phyloP scores from a whole-genome alignment of 2,329 filamentous ascomycete species.

The Hypoxylon sp. region DNA sequence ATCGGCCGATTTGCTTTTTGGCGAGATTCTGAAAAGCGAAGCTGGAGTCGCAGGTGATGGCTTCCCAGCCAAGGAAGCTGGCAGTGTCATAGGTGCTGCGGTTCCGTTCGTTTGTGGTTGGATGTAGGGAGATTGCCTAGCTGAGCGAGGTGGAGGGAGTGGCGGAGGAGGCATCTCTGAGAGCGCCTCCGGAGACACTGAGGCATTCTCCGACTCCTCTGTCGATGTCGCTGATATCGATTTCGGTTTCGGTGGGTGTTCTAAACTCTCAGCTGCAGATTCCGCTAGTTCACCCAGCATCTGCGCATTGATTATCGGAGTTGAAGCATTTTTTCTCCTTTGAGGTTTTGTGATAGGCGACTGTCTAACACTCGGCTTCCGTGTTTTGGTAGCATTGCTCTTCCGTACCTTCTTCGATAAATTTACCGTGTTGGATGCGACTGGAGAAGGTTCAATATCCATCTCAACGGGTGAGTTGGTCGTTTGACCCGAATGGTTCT shows the following conservation, averaged over 20 bases:
- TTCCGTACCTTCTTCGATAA: conserved; percentile 62
- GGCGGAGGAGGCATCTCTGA: conserved; percentile 74
- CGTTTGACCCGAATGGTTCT: conserved; percentile 51
- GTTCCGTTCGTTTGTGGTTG: conserved; percentile 57
- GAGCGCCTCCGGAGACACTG: conserved; percentile 69
- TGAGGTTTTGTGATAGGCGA: conserved; percentile 77
- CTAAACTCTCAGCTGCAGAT: conserved; percentile 50
- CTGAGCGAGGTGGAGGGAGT: conserved; percentile 70
- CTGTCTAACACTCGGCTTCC: conserved; percentile 67
- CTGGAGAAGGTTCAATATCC: conserved; percentile 57
- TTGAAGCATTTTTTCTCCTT: conserved; percentile 61
- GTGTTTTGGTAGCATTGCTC: conserved; percentile 61
- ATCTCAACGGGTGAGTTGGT: conserved; percentile 66
- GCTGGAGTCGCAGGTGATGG: conserved; percentile 82
- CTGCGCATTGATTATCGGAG: conserved; percentile 65
- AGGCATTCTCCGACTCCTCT: conserved; percentile 69
- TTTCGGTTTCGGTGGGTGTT: conserved; percentile 40
- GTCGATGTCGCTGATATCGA: conserved; percentile 53
- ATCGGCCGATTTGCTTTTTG: conserved; percentile 59
- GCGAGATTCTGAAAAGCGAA: conserved; percentile 81
- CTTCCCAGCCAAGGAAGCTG: conserved; percentile 49
- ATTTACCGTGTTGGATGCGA: conserved; percentile 55
- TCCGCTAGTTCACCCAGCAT: conserved; percentile 61
- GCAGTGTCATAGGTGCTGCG: conserved; percentile 38
- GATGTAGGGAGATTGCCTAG: conserved; percentile 73